Percentiles rank a stretch among this genome's conserved stretches.
Evolutionary conservation across 257 asterid genomes (phyloP).

Genomic region (Fraxinus quadrangulata): DNA sequence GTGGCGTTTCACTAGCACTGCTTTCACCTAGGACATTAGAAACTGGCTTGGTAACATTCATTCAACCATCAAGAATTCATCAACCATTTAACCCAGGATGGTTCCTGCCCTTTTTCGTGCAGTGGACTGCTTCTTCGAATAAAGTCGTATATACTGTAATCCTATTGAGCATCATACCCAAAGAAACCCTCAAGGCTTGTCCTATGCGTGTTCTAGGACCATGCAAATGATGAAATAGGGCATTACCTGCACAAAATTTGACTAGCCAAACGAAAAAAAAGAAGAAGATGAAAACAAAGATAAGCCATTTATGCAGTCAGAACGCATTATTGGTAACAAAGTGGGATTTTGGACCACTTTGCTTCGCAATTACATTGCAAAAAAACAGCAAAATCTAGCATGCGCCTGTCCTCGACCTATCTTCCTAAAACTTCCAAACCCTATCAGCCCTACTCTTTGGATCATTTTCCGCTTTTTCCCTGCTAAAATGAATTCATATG

Average conservation of each 20-base stretch:
- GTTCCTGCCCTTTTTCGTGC: too few relatives aligned
- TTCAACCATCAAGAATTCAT: too few relatives aligned
- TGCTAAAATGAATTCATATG: neutral
- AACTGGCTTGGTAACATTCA: too few relatives aligned
- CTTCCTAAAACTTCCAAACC: slow-evolving; percentile 34
- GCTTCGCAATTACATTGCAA: slow-evolving; percentile 28
- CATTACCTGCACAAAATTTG: neutral
- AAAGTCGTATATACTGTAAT: neutral
- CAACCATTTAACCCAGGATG: too few relatives aligned
- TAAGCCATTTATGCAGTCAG: neutral
- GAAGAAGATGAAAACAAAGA: neutral
- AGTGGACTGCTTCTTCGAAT: too few relatives aligned
- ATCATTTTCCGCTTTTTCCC: neutral
- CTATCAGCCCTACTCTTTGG: slow-evolving; percentile 36
- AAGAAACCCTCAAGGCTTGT: neutral
- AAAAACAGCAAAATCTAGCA: slow-evolving; percentile 32
- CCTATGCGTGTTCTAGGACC: neutral
- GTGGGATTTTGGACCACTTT: slow-evolving; percentile 11
- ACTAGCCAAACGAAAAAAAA: neutral
- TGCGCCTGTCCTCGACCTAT: slow-evolving; percentile 44
- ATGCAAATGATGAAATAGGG: neutral
- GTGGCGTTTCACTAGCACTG: too few relatives aligned
- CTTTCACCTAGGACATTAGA: too few relatives aligned
- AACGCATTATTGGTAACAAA: neutral
- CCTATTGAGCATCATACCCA: neutral